Percentiles rank a stretch among this genome's conserved stretches.
These are phyloP conservation scores for Tolypocladium pustulatum DNA, from an alignment of 2,329 filamentous ascomycete species.

Conservation along the genomic window DNA sequence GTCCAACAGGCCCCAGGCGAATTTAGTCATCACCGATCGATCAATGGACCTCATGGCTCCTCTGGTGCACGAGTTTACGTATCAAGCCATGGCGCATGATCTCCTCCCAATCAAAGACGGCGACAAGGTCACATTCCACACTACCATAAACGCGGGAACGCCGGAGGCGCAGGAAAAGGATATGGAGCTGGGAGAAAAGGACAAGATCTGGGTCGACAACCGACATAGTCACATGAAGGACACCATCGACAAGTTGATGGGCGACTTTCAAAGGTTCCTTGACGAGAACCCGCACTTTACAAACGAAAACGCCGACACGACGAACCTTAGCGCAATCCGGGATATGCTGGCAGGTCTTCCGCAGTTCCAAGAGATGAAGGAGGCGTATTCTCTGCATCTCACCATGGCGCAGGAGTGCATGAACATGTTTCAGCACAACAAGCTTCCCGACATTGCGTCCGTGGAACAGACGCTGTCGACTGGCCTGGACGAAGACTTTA, in stretches of 20 bases:
- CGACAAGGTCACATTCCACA: constrained; percentile 80
- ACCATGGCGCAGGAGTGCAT: constrained; percentile 97
- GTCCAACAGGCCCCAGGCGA: constrained; percentile 66
- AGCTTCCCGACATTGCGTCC: constrained; percentile 76
- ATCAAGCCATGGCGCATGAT: constrained; percentile 97
- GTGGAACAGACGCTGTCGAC: constrained; percentile 88
- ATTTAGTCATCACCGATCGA: constrained; percentile 79
- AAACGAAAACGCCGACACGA: constrained; percentile 56
- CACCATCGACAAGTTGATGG: constrained; percentile 85
- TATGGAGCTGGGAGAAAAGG: constrained; percentile 81
- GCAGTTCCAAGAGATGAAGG: constrained; percentile 92
- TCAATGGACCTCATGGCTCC: constrained; percentile 88
- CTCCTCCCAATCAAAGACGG: constrained; percentile 78
- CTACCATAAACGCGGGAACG: constrained; percentile 64
- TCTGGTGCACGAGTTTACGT: constrained; percentile 90
- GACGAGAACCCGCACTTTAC: constrained; percentile 88
- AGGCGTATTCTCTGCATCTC: constrained; percentile 86
- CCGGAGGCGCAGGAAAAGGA: constrained; percentile 70
- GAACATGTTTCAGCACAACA: constrained; percentile 78
- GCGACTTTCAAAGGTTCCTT: constrained; percentile 87
- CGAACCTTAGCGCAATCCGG: constrained; percentile 81
- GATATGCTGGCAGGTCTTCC: constrained; percentile 94
- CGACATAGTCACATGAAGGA: constrained; percentile 97
- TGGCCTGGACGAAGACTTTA: constrained; percentile 83
- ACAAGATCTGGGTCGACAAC: constrained; percentile 92